Conservation (phyloP, 2,329 filamentous ascomycete genomes). For the Camptophora hylomeconis region DNA sequence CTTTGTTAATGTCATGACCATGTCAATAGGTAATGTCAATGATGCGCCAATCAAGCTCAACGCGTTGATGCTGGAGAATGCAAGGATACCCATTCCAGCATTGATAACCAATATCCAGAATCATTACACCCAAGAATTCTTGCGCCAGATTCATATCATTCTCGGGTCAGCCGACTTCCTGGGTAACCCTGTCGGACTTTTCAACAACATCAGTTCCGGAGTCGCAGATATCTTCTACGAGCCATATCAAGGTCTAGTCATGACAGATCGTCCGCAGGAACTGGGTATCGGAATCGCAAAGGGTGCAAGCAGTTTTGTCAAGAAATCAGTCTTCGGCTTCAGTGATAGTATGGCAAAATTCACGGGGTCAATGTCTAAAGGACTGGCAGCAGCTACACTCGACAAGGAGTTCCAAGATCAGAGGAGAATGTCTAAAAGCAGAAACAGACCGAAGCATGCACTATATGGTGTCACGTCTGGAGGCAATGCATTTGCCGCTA, state of each 20-base stretch:
- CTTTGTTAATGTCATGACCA: conserved; percentile 94
- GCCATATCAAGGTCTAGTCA: conserved; percentile 92
- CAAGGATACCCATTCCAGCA: conserved; percentile 73
- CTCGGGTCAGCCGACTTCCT: conserved; percentile 95
- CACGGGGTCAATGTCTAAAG: conserved; percentile 93
- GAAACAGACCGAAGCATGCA: conserved; percentile 93
- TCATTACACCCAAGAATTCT: conserved; percentile 92
- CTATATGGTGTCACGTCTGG: conserved; percentile 92
- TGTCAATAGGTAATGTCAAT: conserved; percentile 98
- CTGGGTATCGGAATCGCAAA: conserved; percentile 92
- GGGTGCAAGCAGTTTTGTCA: conserved; percentile 90
- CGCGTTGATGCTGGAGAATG: conserved; percentile 87
- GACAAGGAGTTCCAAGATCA: conserved; percentile 99
- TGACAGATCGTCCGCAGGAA: conserved; percentile 90
- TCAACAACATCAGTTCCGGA: conserved; percentile 96
- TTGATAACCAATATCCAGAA: conserved; percentile 76
- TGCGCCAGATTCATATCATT: conserved; percentile 94
- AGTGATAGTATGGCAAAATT: conserved; percentile 97
- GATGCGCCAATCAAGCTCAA: conserved; percentile 92
- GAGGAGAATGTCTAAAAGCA: conserved; percentile 78
- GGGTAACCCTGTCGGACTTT: conserved; percentile 90
- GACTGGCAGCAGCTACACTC: conserved; percentile 82
- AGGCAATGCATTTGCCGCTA: conserved; percentile 87
- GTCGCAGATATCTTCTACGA: conserved; percentile 99
- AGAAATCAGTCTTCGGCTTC: conserved; percentile 96